A percentile compares a stretch with the other conserved stretches of the same genome.
phyloP scores from a whole-genome alignment of 78 protist genomes.

The Guillardia theta region DNA sequence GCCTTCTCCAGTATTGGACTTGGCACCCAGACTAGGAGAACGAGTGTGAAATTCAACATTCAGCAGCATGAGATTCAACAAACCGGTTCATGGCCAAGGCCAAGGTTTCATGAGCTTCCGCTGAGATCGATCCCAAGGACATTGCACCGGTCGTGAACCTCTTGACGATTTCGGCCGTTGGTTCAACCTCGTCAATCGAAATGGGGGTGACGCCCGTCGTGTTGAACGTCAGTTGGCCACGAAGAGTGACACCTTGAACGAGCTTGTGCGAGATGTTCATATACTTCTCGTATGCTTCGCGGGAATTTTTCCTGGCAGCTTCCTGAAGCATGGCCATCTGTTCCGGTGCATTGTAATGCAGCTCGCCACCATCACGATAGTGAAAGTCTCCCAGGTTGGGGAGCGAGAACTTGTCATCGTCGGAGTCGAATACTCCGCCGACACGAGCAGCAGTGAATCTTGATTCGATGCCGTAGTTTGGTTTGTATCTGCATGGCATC shows the following conservation, averaged over 20 bases:
- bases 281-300: constrained; percentile 28
- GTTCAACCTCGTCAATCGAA: constrained; percentile 67
- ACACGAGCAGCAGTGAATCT: neutral
- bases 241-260: neutral
- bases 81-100: constrained; percentile 87
- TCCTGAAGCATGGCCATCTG: constrained; percentile 48
- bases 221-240: constrained; percentile 4
- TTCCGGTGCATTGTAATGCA: constrained; percentile 61
- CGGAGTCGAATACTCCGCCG: neutral
- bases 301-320: constrained; percentile 61
- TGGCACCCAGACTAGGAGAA: constrained; percentile 70
- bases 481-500: too few species aligned
- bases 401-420: neutral
- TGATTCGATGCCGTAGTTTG: neutral
- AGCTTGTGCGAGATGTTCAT: neutral
- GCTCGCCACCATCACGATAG: constrained; percentile 69
- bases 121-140: constrained; percentile 78
- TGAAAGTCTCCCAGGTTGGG: constrained; percentile 70
- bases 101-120: constrained; percentile 75
- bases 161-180: constrained; percentile 66
- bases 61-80: too few species aligned
- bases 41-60: too few species aligned
- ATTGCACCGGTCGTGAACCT: constrained; percentile 86
- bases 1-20: constrained; percentile 89
- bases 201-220: neutral